phyloP scores from a whole-genome alignment of 495 filamentous ascomycete genomes.

The Penicillium fimorum region DNA sequence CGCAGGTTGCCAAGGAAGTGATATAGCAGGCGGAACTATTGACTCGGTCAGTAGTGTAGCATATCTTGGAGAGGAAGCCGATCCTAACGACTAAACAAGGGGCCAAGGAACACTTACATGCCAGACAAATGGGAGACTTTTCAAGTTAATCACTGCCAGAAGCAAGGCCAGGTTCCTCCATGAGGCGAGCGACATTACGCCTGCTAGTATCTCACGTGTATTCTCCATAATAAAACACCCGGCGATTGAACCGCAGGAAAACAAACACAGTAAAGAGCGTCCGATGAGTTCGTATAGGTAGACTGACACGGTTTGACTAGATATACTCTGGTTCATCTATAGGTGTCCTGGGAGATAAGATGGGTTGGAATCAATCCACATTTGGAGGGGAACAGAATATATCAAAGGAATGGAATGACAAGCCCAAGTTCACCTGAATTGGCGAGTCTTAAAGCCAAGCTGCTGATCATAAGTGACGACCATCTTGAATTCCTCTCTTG shows the following conservation, averaged over 20 bases:
- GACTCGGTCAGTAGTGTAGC: conserved; percentile 19
- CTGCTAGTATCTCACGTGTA: conserved; percentile 26
- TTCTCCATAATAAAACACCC: conserved; percentile 13
- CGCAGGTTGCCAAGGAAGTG: conserved; percentile 52
- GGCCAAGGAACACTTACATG: conserved; percentile 50
- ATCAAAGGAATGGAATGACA: background rate
- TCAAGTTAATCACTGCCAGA: conserved; percentile 58
- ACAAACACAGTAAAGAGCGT: background rate
- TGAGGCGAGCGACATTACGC: conserved; percentile 30
- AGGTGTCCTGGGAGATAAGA: conserved; percentile 4
- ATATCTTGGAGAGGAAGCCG: conserved; percentile 1
- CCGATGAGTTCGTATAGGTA: background rate
- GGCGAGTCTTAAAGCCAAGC: conserved; percentile 6
- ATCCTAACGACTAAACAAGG: background rate
- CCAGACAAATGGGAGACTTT: conserved; percentile 61
- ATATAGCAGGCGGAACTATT: conserved; percentile 50
- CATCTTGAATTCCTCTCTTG: conserved; percentile 11
- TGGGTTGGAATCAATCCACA: background rate
- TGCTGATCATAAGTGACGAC: conserved; percentile 15
- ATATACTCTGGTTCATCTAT: conserved; percentile 12
- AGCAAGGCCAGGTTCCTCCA: conserved; percentile 57
- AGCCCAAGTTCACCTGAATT: background rate
- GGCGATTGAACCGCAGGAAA: background rate
- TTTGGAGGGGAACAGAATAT: conserved; percentile 4
- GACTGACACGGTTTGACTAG: conserved; percentile 8